Evolutionary conservation across 176 grass and related monocot genomes (phyloP).

Genomic region (Stipa capillata): DNA sequence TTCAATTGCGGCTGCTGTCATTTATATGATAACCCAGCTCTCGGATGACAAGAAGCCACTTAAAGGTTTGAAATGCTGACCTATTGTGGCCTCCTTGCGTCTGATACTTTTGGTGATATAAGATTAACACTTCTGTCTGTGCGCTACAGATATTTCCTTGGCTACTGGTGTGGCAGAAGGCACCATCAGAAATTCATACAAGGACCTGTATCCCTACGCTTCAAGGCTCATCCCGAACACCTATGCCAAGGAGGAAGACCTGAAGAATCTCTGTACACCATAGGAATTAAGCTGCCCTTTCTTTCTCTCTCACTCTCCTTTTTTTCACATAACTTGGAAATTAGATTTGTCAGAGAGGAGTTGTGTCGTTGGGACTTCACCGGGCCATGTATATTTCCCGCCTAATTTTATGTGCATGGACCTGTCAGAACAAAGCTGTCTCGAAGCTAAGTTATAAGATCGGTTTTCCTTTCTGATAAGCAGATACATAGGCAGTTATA

Average conservation of each 20-base stretch:
- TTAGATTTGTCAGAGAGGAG: slow-evolving; percentile 32
- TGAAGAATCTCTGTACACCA: slow-evolving; percentile 81
- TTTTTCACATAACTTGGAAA: slow-evolving; percentile 24
- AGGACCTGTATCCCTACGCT: slow-evolving; percentile 77
- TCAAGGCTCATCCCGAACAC: slow-evolving; percentile 67
- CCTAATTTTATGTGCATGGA: slow-evolving; percentile 32
- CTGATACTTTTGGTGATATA: not conserved
- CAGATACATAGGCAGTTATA: not conserved
- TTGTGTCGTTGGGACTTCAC: slow-evolving; percentile 17
- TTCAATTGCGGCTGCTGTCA: slow-evolving; percentile 85
- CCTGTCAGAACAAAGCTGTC: slow-evolving; percentile 27
- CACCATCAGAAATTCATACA: slow-evolving; percentile 92
- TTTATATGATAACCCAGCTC: slow-evolving; percentile 95
- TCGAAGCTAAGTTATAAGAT: slow-evolving; percentile 8
- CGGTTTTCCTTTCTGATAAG: not conserved
- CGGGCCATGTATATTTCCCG: slow-evolving; percentile 3
- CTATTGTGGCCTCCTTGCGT: not conserved
- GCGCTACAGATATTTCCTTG: slow-evolving; percentile 69
- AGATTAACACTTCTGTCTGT: not conserved
- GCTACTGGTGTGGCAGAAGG: slow-evolving; percentile 90
- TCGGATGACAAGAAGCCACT: slow-evolving; percentile 91
- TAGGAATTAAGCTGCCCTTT: slow-evolving; percentile 9
- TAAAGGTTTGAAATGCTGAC: slow-evolving; percentile 44
- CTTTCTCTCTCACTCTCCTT: not conserved
- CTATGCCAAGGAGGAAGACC: slow-evolving; percentile 81